A percentile compares a stretch with the other conserved stretches of the same genome.
These are phyloP conservation scores for Strigomonas oncopelti DNA, from an alignment of 208 protist species.

Conservation along the genomic window DNA sequence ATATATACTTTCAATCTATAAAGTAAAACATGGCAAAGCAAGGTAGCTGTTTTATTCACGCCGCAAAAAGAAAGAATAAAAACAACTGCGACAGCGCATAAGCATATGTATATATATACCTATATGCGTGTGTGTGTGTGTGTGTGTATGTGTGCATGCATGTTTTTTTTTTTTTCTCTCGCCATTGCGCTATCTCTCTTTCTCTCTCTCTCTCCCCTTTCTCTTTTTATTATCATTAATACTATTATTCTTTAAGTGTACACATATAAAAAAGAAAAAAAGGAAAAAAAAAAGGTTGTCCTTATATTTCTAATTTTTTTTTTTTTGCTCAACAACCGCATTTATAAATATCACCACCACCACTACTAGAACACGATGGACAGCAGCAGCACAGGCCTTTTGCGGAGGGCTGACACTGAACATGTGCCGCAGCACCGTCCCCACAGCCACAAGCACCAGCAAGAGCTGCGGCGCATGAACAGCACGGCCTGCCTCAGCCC, in stretches of 20 bases:
- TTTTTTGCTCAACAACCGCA: neutral
- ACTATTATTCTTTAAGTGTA: neutral
- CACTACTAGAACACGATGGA: neutral
- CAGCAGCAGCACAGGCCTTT: neutral
- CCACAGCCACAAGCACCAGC: no score
- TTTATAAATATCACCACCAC: slow-evolving; percentile 10
- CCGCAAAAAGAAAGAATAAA: slow-evolving; percentile 5
- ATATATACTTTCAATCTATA: neutral
- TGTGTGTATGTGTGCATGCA: neutral
- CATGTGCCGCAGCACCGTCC: no score
- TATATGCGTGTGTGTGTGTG: neutral
- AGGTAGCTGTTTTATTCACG: neutral
- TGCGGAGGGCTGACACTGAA: no score
- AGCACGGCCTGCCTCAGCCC: neutral
- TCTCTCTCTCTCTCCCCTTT: neutral
- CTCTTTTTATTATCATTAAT: slow-evolving; percentile 1
- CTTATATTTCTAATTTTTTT: slow-evolving; percentile 9
- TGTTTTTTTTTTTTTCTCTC: neutral
- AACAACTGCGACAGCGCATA: neutral
- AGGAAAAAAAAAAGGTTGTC: slow-evolving; percentile 3
- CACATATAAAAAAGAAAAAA: slow-evolving; percentile 7
- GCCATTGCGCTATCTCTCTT: neutral
- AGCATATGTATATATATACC: slow-evolving; percentile 9
- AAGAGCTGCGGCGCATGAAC: no score
- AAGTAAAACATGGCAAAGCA: neutral